Evolutionary conservation across 768 basidiomycete genomes (phyloP).

Genomic region (Tephrocybe sp.): DNA sequence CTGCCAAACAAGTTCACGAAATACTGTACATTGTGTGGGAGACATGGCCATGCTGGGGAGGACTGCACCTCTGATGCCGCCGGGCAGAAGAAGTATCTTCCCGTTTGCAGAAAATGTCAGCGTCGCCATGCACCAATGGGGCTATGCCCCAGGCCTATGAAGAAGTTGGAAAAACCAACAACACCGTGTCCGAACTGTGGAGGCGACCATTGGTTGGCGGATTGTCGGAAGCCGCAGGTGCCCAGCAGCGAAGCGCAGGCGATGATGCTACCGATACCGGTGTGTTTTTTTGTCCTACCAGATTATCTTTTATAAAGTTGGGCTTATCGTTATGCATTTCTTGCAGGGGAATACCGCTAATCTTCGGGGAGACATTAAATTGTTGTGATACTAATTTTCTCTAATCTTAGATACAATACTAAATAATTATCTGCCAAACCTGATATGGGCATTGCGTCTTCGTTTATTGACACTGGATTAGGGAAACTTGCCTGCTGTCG

Average conservation of each 20-base stretch:
- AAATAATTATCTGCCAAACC: no score
- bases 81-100: not conserved
- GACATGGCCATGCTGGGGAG: not conserved
- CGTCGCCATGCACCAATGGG: constrained; percentile 6
- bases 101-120: not conserved
- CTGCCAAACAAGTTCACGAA: not conserved
- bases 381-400: no score
- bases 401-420: no score
- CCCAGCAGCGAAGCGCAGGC: constrained; percentile 3
- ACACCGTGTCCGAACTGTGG: constrained; percentile 14
- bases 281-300: not conserved
- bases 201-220: constrained; percentile 17
- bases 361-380: not conserved
- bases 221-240: constrained; percentile 18
- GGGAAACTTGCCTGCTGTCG: no score
- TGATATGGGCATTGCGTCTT: no score
- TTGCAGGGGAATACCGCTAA: not conserved
- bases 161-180: not conserved
- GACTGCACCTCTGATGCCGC: not conserved
- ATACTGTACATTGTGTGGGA: constrained; percentile 6
- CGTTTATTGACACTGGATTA: no score
- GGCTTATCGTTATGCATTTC: not conserved
- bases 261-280: constrained; percentile 8
- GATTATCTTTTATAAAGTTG: not conserved
- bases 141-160: not conserved